Evolutionary conservation across 2,329 filamentous ascomycete genomes (phyloP).

Genomic region (Aciculosporium take): DNA sequence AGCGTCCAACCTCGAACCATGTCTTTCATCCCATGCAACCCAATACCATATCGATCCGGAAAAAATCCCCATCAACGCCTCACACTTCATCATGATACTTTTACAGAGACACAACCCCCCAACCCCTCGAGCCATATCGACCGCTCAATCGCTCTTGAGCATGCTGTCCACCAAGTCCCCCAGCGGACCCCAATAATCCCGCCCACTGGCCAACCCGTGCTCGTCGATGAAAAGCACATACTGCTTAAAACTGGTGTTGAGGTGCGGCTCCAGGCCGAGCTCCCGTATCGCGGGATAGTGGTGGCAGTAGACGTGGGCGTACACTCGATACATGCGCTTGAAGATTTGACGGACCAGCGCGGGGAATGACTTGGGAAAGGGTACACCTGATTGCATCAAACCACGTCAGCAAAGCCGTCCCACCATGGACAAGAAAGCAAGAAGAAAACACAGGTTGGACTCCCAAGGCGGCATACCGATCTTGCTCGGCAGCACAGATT

Average conservation of each 20-base stretch:
- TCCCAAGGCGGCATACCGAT: conserved; percentile 43
- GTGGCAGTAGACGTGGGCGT: conserved; percentile 99
- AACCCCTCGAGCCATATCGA: not conserved
- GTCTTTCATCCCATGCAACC: not conserved
- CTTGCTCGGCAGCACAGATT: conserved; percentile 84
- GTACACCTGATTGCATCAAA: conserved; percentile 46
- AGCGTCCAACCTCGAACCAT: not conserved
- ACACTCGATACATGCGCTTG: conserved; percentile 97
- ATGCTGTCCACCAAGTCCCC: conserved; percentile 96
- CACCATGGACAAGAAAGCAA: not conserved
- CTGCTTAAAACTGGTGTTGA: conserved; percentile 99
- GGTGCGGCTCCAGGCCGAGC: conserved; percentile 85
- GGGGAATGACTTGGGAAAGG: conserved; percentile 87
- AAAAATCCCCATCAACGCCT: conserved; percentile 11
- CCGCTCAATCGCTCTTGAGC: conserved; percentile 68
- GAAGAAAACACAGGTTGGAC: too few relatives aligned
- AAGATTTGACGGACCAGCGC: conserved; percentile 86
- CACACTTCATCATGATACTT: conserved; percentile 8
- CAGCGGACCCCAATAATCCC: conserved; percentile 93
- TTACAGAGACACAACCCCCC: conserved; percentile 1
- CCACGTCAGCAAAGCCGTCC: not conserved
- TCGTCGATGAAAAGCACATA: conserved; percentile 98
- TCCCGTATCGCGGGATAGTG: conserved; percentile 96
- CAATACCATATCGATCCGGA: not conserved
- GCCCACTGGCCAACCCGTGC: conserved; percentile 78